These are phyloP conservation scores for Boletus reticuloceps DNA, from an alignment of 768 basidiomycete species.

Conservation along the genomic window DNA sequence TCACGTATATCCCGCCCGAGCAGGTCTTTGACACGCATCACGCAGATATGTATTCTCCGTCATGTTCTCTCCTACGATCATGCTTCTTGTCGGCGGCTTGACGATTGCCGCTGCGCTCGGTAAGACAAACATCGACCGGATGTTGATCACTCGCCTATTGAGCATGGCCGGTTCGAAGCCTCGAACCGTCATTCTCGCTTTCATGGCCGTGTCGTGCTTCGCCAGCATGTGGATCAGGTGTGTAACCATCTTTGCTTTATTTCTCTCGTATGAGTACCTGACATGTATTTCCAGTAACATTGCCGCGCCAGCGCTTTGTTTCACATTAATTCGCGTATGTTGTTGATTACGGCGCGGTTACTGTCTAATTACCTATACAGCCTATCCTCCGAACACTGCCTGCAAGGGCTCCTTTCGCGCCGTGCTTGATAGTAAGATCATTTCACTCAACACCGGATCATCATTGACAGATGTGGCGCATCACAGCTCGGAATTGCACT, in stretches of 20 bases:
- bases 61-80: conserved; percentile 98
- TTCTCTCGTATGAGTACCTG: conserved; percentile 1
- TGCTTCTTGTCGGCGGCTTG: conserved; percentile 97
- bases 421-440: conserved; percentile 80
- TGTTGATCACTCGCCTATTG: conserved; percentile 87
- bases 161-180: conserved; percentile 88
- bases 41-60: conserved; percentile 83
- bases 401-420: conserved; percentile 80
- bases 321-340: conserved; percentile 88
- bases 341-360: not conserved
- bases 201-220: conserved; percentile 98
- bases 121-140: conserved; percentile 92
- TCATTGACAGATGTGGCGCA: not conserved
- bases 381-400: conserved; percentile 93
- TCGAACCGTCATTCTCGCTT: conserved; percentile 81
- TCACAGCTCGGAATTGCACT: conserved; percentile 89
- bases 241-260: conserved; percentile 3
- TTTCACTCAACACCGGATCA: not conserved
- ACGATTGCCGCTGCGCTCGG: conserved; percentile 95
- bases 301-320: conserved; percentile 95
- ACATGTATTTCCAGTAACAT: conserved; percentile 65
- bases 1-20: not conserved
- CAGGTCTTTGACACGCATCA: not conserved
- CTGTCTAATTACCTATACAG: conserved; percentile 38
- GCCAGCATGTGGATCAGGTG: conserved; percentile 99